Evolutionary conservation across 305 asterid species (phyloP), one percentile per base, ranked within the genome.

Genomic region (Rubia occidens): DNA sequence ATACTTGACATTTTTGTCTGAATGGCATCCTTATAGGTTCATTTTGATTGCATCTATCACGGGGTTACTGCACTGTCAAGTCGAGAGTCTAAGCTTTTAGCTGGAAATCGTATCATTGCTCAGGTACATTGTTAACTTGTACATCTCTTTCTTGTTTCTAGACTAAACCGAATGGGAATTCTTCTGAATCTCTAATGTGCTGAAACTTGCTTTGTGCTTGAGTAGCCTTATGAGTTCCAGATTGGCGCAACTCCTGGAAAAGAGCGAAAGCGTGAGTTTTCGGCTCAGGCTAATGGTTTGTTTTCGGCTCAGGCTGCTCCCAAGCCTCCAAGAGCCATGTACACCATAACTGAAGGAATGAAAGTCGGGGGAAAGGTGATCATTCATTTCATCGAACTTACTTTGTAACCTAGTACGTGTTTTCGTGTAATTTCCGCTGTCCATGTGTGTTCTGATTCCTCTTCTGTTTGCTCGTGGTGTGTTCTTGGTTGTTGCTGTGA

Each of bases 301-400:
- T 93, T 93, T 75, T 93, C 98, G 32, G 98, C 98, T 73, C 97
- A 93, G 74, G 98, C 98, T 60, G 86, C 98, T 32, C 95, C 98
- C 0, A 93, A 93, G 76, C 98, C 98, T 80, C 98, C 98, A 2
- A 89, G 81, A 71, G 97, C 90, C 71, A 77, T 93, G 95, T 93
- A 93, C 74, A 68, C 82, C 1, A 72, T 90, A 62, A 87, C 94
- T 11, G 95, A 93, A 86, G 98, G 98, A 49, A 93, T 93, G 97
- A 93, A 75, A 86, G 96, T 90, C 67, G 98, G 98, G 63, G 98
- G 98, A 60, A 90, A 93, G 98, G 98, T 90, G 76, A 35, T 26
- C 68, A 35, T 53, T 53, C 20, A 1, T 58, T 9, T 61, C 58
- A 18, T 5, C 60, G 11, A 15, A 10, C 8, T 49, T 55, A 11